These are phyloP conservation scores for Yamadazyma mexicana DNA, from an alignment of 1,139 yeast genomes.

Conservation along the genomic window DNA sequence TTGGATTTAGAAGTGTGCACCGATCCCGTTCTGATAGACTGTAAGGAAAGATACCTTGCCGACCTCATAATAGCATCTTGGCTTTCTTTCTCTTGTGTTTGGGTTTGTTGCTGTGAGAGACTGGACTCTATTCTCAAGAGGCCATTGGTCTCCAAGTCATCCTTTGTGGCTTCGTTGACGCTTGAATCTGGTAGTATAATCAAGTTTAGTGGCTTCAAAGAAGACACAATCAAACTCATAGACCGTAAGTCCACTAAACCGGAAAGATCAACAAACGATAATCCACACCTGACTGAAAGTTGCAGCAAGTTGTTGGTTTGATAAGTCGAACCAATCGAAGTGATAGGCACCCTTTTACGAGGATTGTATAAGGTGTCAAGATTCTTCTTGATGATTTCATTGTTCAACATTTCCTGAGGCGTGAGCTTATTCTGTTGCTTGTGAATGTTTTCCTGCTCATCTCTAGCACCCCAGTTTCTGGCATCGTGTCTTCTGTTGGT, in stretches of 20 bases:
- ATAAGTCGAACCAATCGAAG: slow-evolving; percentile 20
- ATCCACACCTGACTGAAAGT: slow-evolving; percentile 62
- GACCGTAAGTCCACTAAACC: slow-evolving; percentile 88
- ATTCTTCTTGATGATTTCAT: slow-evolving; percentile 41
- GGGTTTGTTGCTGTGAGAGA: slow-evolving; percentile 35
- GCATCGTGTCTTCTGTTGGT: slow-evolving; percentile 36
- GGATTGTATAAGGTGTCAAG: slow-evolving; percentile 66
- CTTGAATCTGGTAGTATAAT: slow-evolving; percentile 55
- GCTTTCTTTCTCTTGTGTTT: slow-evolving; percentile 23
- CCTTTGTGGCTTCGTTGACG: slow-evolving; percentile 15
- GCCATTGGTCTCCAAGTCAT: slow-evolving; percentile 27
- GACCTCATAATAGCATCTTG: slow-evolving; percentile 25
- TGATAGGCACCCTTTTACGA: slow-evolving; percentile 37
- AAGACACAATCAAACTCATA: slow-evolving; percentile 71
- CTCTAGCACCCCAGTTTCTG: slow-evolving; percentile 34
- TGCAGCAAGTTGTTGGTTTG: slow-evolving; percentile 25
- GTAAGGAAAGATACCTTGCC: slow-evolving; percentile 33
- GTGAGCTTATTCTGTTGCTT: slow-evolving; percentile 31
- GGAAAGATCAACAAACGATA: slow-evolving; percentile 78
- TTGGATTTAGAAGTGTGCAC: slow-evolving; percentile 11
- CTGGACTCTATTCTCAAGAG: slow-evolving; percentile 26
- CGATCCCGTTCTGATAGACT: slow-evolving; percentile 33
- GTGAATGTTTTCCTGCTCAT: slow-evolving; percentile 21
- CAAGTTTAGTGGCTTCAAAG: slow-evolving; percentile 76
- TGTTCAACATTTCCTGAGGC: slow-evolving; percentile 47